Conservation (phyloP, 2,329 filamentous ascomycete species). For the Magnaporthiopsis rhizophila region DNA sequence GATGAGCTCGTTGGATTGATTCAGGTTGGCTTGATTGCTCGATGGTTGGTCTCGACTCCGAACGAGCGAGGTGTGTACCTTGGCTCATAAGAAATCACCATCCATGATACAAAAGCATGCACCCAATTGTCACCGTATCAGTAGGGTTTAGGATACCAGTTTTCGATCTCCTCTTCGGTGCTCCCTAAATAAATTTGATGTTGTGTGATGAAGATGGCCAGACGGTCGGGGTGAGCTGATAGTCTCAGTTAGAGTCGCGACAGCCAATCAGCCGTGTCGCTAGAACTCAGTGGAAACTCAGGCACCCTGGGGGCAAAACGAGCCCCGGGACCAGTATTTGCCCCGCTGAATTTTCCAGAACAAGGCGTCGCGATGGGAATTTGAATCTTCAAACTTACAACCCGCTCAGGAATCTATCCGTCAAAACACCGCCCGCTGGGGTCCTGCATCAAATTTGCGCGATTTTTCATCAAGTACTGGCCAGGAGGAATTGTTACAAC, state of each 20-base stretch:
- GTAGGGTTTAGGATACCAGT: background rate
- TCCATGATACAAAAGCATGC: background rate
- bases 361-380: background rate
- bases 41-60: no score
- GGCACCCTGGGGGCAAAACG: no score
- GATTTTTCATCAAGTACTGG: slow-evolving; percentile 3
- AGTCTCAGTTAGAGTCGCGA: background rate
- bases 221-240: background rate
- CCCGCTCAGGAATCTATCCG: background rate
- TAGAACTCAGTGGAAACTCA: background rate
- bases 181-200: background rate
- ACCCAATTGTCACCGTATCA: background rate
- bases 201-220: background rate
- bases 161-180: background rate
- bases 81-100: background rate
- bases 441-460: background rate
- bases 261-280: background rate
- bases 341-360: slow-evolving; percentile 5
- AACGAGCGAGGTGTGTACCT: no score
- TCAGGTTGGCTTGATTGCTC: background rate
- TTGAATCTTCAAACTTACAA: background rate
- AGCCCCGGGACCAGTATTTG: background rate
- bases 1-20: slow-evolving; percentile 9
- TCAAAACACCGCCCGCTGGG: background rate
- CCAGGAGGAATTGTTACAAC: slow-evolving; percentile 11